Evolutionary conservation across 345 rosid genomes (phyloP).

Genomic region (Physaria fendleri): DNA sequence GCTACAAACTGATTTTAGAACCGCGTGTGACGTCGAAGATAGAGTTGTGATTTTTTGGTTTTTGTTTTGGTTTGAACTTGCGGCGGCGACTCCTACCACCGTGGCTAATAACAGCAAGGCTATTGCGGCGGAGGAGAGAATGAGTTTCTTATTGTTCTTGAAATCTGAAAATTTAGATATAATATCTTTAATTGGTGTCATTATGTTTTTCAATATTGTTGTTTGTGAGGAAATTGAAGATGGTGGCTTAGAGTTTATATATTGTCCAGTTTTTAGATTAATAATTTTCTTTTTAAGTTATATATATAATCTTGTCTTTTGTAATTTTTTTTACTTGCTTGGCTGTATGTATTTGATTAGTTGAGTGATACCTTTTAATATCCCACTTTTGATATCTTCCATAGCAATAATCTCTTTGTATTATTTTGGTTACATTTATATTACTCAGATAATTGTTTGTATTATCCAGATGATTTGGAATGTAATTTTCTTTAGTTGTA

Average conservation of each 20-base stretch:
- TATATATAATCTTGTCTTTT: neutral
- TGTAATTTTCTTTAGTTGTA: neutral
- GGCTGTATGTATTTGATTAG: conserved; percentile 5
- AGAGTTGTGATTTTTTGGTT: conserved; percentile 4
- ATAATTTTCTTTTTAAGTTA: neutral
- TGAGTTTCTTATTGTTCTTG: conserved; percentile 27
- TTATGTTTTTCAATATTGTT: conserved; percentile 5
- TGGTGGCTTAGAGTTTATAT: conserved; percentile 11
- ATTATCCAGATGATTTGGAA: neutral
- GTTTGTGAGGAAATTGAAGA: conserved; percentile 1
- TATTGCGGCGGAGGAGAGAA: conserved; percentile 15
- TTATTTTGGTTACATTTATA: neutral
- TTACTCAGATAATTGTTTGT: neutral
- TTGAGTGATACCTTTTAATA: neutral
- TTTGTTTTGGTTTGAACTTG: conserved; percentile 9
- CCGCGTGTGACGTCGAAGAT: conserved; percentile 20
- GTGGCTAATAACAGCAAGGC: conserved; percentile 4
- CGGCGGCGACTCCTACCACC: conserved; percentile 1
- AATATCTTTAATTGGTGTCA: conserved; percentile 27
- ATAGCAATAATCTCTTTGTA: neutral
- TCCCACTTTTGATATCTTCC: conserved; percentile 11
- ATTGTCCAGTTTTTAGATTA: neutral
- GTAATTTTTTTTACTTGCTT: neutral
- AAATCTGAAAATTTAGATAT: conserved; percentile 18
- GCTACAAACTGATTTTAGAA: conserved; percentile 44